These are phyloP conservation scores for Aspergillus sojae DNA, from an alignment of 2,329 filamentous ascomycete genomes.

Conservation along the genomic window DNA sequence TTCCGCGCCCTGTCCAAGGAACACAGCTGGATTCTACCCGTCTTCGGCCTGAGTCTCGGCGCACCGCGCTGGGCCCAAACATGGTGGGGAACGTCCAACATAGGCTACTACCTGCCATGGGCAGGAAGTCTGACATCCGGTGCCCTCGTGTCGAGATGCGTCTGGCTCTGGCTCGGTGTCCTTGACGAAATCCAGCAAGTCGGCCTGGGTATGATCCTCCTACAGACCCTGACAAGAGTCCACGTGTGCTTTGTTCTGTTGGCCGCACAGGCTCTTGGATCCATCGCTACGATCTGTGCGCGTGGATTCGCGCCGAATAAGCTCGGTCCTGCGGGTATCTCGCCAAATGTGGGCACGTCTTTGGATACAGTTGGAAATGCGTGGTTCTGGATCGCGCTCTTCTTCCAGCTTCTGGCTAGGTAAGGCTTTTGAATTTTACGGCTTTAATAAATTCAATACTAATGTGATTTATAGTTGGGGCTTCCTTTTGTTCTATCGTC, in stretches of 20 bases:
- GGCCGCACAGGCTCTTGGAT: conserved; percentile 63
- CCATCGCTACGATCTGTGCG: conserved; percentile 63
- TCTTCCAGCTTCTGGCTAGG: conserved; percentile 62
- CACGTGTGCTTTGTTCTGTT: conserved; percentile 66
- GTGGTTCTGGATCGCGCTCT: conserved; percentile 65
- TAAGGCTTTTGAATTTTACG: conserved; percentile 37
- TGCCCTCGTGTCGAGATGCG: conserved; percentile 57
- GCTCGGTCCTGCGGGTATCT: conserved; percentile 63
- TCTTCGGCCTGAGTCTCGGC: conserved; percentile 67
- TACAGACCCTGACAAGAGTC: conserved; percentile 66
- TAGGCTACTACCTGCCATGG: conserved; percentile 67
- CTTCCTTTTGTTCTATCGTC: conserved; percentile 48
- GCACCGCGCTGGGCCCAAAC: conserved; percentile 70
- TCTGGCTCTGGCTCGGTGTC: conserved; percentile 70
- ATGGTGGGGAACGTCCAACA: conserved; percentile 64
- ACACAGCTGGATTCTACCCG: conserved; percentile 68
- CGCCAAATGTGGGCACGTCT: conserved; percentile 61
- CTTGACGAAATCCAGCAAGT: conserved; percentile 67
- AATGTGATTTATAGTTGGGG: conserved; percentile 32
- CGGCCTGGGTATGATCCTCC: conserved; percentile 68
- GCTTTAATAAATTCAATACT: not conserved
- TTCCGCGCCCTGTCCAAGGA: conserved; percentile 61
- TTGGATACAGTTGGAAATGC: conserved; percentile 49
- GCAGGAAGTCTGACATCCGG: conserved; percentile 57
- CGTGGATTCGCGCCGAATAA: conserved; percentile 63